Conservation (phyloP, 2,329 filamentous ascomycete genomes). For the Aspergillus jensenii region DNA sequence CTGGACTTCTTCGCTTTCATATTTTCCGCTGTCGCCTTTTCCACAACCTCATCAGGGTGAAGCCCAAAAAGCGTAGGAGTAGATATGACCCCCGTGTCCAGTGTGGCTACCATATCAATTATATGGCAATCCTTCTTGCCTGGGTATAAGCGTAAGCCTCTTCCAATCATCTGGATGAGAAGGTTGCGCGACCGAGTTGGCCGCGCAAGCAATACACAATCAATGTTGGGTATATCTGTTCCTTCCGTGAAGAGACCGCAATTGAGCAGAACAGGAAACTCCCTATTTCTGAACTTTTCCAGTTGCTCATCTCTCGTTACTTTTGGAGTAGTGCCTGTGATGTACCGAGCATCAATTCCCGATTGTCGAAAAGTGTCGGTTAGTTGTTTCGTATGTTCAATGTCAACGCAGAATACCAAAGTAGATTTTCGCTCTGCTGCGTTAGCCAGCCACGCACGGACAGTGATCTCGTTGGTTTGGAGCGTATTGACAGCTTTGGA, state of each 20-base stretch:
- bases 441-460: slow-evolving; percentile 81
- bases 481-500: slow-evolving; percentile 80
- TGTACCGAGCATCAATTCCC: slow-evolving; percentile 78
- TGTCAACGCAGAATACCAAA: slow-evolving; percentile 89
- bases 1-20: slow-evolving; percentile 52
- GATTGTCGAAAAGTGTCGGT: slow-evolving; percentile 73
- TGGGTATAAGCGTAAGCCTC: slow-evolving; percentile 79
- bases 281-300: slow-evolving; percentile 70
- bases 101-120: slow-evolving; percentile 89
- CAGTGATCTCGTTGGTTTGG: slow-evolving; percentile 76
- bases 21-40: slow-evolving; percentile 62
- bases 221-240: slow-evolving; percentile 95
- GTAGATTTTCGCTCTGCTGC: slow-evolving; percentile 76
- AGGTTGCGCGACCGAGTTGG: slow-evolving; percentile 92
- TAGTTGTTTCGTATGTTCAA: slow-evolving; percentile 74
- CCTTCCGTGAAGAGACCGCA: slow-evolving; percentile 97
- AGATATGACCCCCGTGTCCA: slow-evolving; percentile 82
- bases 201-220: slow-evolving; percentile 83
- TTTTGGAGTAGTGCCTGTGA: slow-evolving; percentile 78
- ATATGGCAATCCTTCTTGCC: slow-evolving; percentile 88
- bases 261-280: slow-evolving; percentile 87
- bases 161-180: slow-evolving; percentile 95
- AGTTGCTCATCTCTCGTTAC: slow-evolving; percentile 68
- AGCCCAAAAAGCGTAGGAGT: slow-evolving; percentile 91
- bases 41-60: slow-evolving; percentile 75